Evolutionary conservation across 1,284 basidiomycete genomes (phyloP), one percentile per base, ranked within the genome.

Genomic region (Microstroma glucosiphilum): DNA sequence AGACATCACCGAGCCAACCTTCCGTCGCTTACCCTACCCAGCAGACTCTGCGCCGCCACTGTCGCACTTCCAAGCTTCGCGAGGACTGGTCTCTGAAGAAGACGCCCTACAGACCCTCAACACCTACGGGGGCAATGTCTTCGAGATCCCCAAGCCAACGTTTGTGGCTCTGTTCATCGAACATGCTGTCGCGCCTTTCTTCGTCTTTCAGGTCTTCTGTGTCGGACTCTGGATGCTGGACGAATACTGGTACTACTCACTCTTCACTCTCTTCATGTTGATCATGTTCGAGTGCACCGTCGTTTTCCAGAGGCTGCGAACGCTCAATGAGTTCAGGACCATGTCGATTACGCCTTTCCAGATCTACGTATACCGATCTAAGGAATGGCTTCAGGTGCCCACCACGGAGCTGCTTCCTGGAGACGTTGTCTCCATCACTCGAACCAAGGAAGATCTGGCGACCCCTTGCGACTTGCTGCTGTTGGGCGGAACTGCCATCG

Each of bases 1-100:
- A 7, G 60, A 71, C 43, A 69, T 78, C 19, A 69, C 82, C 23
- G 83, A 84, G 0, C 86, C 88, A 60, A 84, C 84, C 0, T 98
- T 99, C 81, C 83, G 86, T 4, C 88, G 86, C 25, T 86, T 97
- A 19, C 89, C 91, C 0, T 99, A 97, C 80, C 94, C 94, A 0
- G 90, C 88, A 59, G 89, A 91, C 53, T 80, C 83, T 15, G 82
- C 84, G 4, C 92, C 91, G 0, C 82, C 86, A 0, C 83, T 98
- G 2, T 83, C 84, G 1, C 83, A 85, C 1, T 96, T 92, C 81
- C 82, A 85, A 68, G 72, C 82, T 17, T 84, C 89, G 0, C 73
- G 73, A 19, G 85, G 85, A 19, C 80, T 86, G 57, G 65, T 62
- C 40, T 70, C 71, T 15, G 60, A 72, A 4, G 40, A 63, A n/a